Evolutionary conservation across 139 green algal species (phyloP), one percentile per base, ranked within the genome.

Genomic region (Micromonas pusilla): DNA sequence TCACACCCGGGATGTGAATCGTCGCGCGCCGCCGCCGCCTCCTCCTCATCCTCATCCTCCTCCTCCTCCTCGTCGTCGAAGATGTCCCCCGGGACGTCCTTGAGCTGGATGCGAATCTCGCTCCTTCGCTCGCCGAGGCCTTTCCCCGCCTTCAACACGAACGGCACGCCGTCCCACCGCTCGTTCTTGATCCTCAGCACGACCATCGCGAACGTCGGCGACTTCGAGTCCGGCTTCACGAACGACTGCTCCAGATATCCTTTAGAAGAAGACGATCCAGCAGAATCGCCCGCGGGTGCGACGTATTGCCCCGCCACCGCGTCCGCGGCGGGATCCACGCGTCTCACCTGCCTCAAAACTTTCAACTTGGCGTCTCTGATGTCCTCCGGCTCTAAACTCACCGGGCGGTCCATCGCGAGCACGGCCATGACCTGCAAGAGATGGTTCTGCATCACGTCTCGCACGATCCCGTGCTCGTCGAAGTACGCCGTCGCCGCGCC

Each of bases 361-460:
- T 98, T 97, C 37, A 97, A 90, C 88, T 99, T 99, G 80, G 98
- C 95, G 84, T 99, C 91, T 31, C 96, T 91, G 79, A 99, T 96
- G 87, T 98, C 93, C 79, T 99, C 95, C 1, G 92, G 92, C 21
- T 89, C 87, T 26, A 87, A 64, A 3, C 62, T 71, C 77, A 96
- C 91, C 52, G 95, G 95, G 26, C 87, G 87, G 86, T 99, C 95
- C 95, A 99, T 99, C 37, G 89, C 93, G 77, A 99, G 96, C 19
- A 99, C 90, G 32, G 95, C 91, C 54, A 99, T 60, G 72, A 99
- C 95, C 81, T 89, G 91, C 72, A 98, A 85, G 74, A 99, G 84
- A 79, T 99, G 95, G 86, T 99, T 99, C 81, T 99, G 94, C 79
- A 99, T 97, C 76, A 99, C 95, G 83, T 99, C 95, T 3, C 95